These are phyloP conservation scores for Parachlorella kessleri DNA, from an alignment of 139 green algal genomes.

Conservation along the genomic window DNA sequence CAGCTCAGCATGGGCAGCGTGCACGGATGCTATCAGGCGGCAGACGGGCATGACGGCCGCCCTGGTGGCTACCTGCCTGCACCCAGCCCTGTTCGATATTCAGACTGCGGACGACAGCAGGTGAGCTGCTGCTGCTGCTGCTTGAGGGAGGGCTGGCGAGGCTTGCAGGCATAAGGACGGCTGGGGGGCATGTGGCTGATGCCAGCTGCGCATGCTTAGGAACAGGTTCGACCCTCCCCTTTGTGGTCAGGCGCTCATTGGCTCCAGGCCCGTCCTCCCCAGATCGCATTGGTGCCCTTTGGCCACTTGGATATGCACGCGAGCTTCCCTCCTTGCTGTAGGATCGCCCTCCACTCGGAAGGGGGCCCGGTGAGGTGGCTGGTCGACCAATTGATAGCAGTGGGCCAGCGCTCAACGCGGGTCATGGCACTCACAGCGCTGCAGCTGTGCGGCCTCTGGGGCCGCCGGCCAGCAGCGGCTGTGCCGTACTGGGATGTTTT, in stretches of 20 bases:
- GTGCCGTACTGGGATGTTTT: conserved; percentile 41
- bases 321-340: too few species aligned
- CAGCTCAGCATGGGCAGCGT: background rate
- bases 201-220: too few species aligned
- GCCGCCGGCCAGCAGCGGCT: conserved; percentile 29
- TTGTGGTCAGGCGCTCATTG: too few species aligned
- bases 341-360: conserved; percentile 30
- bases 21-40: background rate
- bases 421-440: conserved; percentile 38
- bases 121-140: too few species aligned
- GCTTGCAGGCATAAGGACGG: too few species aligned
- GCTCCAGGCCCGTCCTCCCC: too few species aligned
- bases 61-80: conserved; percentile 42
- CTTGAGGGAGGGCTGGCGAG: too few species aligned
- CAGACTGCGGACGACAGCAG: too few species aligned
- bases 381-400: conserved; percentile 41
- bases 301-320: too few species aligned
- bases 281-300: too few species aligned
- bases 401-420: conserved; percentile 21
- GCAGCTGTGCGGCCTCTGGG: conserved; percentile 50
- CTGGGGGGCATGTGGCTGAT: too few species aligned
- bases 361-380: conserved; percentile 46
- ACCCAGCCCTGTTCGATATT: conserved; percentile 40
- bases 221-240: too few species aligned
- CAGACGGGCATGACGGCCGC: conserved; percentile 21